Conservation (phyloP, 257 asterid species). For the Orobanche coerulescens region DNA sequence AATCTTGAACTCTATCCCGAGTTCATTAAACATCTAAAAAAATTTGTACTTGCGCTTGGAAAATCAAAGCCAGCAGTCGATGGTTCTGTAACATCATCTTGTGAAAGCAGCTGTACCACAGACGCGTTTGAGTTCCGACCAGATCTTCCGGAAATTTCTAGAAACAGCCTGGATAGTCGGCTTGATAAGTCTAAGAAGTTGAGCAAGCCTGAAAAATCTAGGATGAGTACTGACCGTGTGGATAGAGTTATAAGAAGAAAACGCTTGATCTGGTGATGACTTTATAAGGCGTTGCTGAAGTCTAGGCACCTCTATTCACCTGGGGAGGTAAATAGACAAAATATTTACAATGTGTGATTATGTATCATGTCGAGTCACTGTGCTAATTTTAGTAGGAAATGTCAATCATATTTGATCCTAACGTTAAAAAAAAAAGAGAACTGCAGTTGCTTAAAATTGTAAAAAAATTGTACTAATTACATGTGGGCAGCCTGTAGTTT, state of each 20-base stretch:
- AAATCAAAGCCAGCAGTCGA: slow-evolving; percentile 50
- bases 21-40: slow-evolving; percentile 77
- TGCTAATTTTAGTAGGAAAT: slow-evolving; percentile 24
- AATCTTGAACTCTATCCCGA: slow-evolving; percentile 91
- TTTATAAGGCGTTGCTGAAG: background rate
- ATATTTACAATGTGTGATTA: background rate
- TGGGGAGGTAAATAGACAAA: slow-evolving; percentile 23
- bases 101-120: slow-evolving; percentile 38
- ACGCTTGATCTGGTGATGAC: slow-evolving; percentile 71
- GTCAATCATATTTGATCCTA: slow-evolving; percentile 27
- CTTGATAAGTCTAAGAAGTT: slow-evolving; percentile 86
- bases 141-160: slow-evolving; percentile 66
- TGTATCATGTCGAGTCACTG: slow-evolving; percentile 23
- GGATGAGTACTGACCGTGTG: slow-evolving; percentile 83
- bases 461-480: slow-evolving; percentile 33
- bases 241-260: slow-evolving; percentile 83
- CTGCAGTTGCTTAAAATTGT: slow-evolving; percentile 28
- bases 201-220: slow-evolving; percentile 70
- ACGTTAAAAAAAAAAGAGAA: slow-evolving; percentile 24
- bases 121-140: slow-evolving; percentile 46
- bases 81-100: slow-evolving; percentile 41
- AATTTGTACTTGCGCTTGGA: slow-evolving; percentile 68
- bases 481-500: slow-evolving; percentile 28
- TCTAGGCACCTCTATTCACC: slow-evolving; percentile 19
- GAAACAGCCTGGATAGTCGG: slow-evolving; percentile 91